Percentiles rank a stretch among this genome's conserved stretches.
Evolutionary conservation across 1,284 basidiomycete species (phyloP).

Genomic region (Coniophora puteana): DNA sequence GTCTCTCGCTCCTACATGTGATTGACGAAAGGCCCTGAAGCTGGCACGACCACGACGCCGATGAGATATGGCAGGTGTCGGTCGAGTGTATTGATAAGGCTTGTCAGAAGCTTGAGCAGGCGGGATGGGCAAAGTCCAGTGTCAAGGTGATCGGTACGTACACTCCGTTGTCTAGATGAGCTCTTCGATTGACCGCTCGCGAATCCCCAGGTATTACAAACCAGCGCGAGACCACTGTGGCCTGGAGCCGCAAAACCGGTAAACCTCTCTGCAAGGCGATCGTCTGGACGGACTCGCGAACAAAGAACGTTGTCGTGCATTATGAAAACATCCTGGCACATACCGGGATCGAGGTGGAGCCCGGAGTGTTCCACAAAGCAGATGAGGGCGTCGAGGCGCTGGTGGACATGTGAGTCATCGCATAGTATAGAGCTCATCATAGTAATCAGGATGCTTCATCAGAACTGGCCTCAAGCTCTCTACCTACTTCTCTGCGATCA

Average conservation of each 20-base stretch:
- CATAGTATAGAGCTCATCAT: neutral
- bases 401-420: constrained; percentile 57
- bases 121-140: constrained; percentile 74
- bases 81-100: constrained; percentile 78
- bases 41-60: constrained; percentile 97
- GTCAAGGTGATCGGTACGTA: constrained; percentile 88
- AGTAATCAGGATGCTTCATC: constrained; percentile 1
- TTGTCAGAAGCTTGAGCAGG: constrained; percentile 67
- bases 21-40: constrained; percentile 22
- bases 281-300: constrained; percentile 96
- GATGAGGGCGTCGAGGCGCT: constrained; percentile 65
- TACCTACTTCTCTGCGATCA: constrained; percentile 96
- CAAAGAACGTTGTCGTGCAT: constrained; percentile 78
- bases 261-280: constrained; percentile 87
- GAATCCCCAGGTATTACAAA: constrained; percentile 84
- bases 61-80: constrained; percentile 79
- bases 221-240: constrained; percentile 95
- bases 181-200: neutral
- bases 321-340: constrained; percentile 72
- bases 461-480: constrained; percentile 92
- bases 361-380: constrained; percentile 69
- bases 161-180: constrained; percentile 12
- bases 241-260: constrained; percentile 90
- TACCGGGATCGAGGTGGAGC: constrained; percentile 71
- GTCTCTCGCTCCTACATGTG: neutral